A percentile compares a stretch with the other conserved stretches of the same genome.
Evolutionary conservation across 129 eudicot species (phyloP).

Genomic region (Chrysanthemum makinoi): DNA sequence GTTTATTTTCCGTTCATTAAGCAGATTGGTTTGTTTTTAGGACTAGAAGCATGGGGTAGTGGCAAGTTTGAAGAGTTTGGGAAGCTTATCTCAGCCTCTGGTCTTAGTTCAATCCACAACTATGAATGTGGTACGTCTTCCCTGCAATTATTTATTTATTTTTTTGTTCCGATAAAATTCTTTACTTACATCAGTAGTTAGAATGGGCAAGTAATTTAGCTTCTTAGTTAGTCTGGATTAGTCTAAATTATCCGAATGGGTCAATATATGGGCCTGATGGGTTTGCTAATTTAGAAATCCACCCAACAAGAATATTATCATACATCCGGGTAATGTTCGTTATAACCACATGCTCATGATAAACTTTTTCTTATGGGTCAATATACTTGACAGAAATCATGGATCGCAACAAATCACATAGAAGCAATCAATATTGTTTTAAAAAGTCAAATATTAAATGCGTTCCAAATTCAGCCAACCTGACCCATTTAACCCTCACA

Average conservation of each 20-base stretch:
- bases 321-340: no score
- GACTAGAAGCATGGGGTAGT: constrained; percentile 85
- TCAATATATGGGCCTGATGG: not conserved
- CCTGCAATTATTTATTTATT: no score
- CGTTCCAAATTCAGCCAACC: not conserved
- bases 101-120: constrained; percentile 87
- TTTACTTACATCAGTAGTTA: not conserved
- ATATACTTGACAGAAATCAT: no score
- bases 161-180: not conserved
- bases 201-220: not conserved
- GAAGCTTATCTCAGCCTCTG: constrained; percentile 80
- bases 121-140: constrained; percentile 75
- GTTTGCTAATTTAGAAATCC: no score
- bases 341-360: no score
- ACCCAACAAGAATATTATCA: no score
- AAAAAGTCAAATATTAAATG: not conserved
- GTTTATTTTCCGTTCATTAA: no score
- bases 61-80: constrained; percentile 78
- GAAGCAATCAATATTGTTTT: not conserved
- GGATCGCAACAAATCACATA: no score
- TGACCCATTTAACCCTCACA: not conserved
- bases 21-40: constrained; percentile 26
- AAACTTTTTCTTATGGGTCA: no score
- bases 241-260: no score
- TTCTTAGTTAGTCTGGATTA: not conserved